These are phyloP conservation scores for Erythrophleum fordii DNA, from an alignment of 306 rosid genomes.

Conservation along the genomic window DNA sequence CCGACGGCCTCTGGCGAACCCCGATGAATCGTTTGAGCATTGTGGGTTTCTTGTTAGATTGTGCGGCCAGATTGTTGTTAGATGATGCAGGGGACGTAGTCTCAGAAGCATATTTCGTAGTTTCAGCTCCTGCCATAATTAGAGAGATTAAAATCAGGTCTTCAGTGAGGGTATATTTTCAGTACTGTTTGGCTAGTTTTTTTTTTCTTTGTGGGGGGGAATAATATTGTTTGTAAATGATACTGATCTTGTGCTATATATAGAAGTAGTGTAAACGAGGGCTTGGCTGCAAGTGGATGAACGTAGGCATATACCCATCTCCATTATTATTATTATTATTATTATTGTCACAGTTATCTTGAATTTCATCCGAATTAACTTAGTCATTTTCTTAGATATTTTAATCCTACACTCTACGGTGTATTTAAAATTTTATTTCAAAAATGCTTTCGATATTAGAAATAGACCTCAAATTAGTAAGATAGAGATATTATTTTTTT, in stretches of 20 bases:
- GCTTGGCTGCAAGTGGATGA: conserved; percentile 38
- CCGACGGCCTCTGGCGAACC: conserved; percentile 88
- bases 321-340: conserved; percentile 1
- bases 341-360: neutral
- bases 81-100: conserved; percentile 8
- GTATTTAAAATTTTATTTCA: neutral
- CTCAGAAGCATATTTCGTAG: conserved; percentile 47
- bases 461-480: neutral
- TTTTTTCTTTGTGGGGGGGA: too few relatives aligned
- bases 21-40: conserved; percentile 68
- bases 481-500: neutral
- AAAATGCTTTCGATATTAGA: neutral
- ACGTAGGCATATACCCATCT: conserved; percentile 45
- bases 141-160: neutral
- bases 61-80: conserved; percentile 26
- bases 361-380: neutral
- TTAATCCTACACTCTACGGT: neutral
- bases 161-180: neutral
- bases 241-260: conserved; percentile 43
- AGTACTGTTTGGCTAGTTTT: conserved; percentile 6
- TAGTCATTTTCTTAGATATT: neutral
- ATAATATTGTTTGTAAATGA: neutral
- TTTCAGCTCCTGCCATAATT: conserved; percentile 63
- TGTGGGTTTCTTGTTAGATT: conserved; percentile 36
- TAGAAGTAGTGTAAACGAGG: neutral